These are phyloP conservation scores for Millerago galiae DNA, from an alignment of 805 yeast species.

Conservation along the genomic window DNA sequence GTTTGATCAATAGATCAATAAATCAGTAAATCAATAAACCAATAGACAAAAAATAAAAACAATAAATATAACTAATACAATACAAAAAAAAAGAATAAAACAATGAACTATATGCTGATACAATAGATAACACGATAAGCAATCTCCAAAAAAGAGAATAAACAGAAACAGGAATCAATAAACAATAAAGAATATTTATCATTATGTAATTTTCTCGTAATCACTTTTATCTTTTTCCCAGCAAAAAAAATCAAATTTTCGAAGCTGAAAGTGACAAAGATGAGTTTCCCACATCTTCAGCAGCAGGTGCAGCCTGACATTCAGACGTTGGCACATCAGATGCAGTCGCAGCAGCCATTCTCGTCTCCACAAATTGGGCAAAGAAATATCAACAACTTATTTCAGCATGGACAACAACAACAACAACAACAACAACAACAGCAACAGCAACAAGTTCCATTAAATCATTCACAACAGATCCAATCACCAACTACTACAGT, in stretches of 20 bases:
- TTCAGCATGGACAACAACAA: slow-evolving; percentile 12
- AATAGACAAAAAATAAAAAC: too few species aligned
- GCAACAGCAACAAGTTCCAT: slow-evolving; percentile 17
- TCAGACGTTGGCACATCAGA: slow-evolving; percentile 9
- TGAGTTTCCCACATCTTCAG: slow-evolving; percentile 19
- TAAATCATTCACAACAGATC: slow-evolving; percentile 7
- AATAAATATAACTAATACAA: too few species aligned
- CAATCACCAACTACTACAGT: slow-evolving; percentile 35
- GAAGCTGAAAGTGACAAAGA: not conserved
- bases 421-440: slow-evolving; percentile 13
- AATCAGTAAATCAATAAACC: too few species aligned
- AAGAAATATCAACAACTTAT: not conserved
- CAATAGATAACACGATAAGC: too few species aligned
- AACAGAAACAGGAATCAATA: too few species aligned
- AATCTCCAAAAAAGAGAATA: too few species aligned
- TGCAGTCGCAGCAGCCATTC: not conserved
- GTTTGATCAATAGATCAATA: too few species aligned
- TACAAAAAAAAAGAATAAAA: too few species aligned
- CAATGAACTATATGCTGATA: too few species aligned
- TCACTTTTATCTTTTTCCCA: too few species aligned
- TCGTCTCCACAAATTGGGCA: not conserved
- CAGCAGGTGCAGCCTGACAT: slow-evolving; percentile 14
- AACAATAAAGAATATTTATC: too few species aligned
- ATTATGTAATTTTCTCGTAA: too few species aligned
- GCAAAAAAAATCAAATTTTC: not conserved